Evolutionary conservation across 352 stramenopile species (phyloP), one percentile per base, ranked within the genome.

Genomic region (Elongisporangium undulatum): DNA sequence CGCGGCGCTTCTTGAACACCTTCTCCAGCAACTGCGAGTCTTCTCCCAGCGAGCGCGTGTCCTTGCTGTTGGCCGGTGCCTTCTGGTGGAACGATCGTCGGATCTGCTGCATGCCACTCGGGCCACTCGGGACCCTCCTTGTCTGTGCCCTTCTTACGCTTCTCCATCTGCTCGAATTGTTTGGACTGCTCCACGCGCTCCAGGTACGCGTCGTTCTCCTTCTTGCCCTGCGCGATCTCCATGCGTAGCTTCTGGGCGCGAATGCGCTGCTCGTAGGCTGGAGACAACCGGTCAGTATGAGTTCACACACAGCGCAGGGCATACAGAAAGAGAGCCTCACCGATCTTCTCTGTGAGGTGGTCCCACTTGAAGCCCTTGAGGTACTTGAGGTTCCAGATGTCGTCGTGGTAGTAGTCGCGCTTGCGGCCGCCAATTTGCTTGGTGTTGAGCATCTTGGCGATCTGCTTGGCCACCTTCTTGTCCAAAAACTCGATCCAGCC

Each of bases 361-460:
- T 93, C 85, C 97, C 97, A 99, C 74, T 99, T 98, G 74, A 99
- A 99, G 20, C 96, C 95, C 45, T 90, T 92, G 63, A 99, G 79
- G 81, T 99, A 99, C 78, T 99, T 99, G 61, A 99, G 75, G 72
- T 98, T 99, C 97, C 97, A 99, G 26, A 99, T 90, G 71, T 99
- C 90, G 68, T 98, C 96, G 71, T 98, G 95, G 87, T 98, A 99
- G 71, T 98, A 97, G 55, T 94, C 83, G 63, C 88, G 88, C 64
- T 98, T 97, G 62, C 98, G 98, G 55, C 93, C 91, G 56, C 93
- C 94, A 29, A 97, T 95, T 62, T 83, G 76, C 52, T 77, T 81
- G 69, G 90, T 97, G 78, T 99, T 99, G 57, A 99, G 82, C 66
- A 89, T 85, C 60, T 87, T 82, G 17, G 93, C 97, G 53, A 98